A percentile compares a stretch with the other conserved stretches of the same genome.
These are phyloP conservation scores for Fusarium clavum DNA, from an alignment of 2,329 filamentous ascomycete genomes.

Conservation along the genomic window DNA sequence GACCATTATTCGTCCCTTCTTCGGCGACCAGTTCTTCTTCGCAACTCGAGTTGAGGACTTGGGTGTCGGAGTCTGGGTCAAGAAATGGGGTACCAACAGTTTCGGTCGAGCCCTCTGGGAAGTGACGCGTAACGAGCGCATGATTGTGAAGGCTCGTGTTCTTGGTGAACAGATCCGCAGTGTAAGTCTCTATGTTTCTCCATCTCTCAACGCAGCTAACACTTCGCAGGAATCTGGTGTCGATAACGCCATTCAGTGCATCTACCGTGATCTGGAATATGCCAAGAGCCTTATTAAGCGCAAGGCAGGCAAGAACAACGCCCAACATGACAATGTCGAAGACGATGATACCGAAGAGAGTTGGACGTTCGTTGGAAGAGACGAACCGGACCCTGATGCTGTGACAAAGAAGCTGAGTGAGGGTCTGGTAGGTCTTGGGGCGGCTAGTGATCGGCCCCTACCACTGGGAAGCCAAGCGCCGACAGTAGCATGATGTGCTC, in stretches of 20 bases:
- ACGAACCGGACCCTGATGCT: slow-evolving; percentile 60
- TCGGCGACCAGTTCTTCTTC: slow-evolving; percentile 98
- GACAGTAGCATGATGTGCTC: slow-evolving; percentile 19
- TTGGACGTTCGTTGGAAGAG: slow-evolving; percentile 87
- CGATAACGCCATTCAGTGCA: slow-evolving; percentile 87
- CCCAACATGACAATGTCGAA: slow-evolving; percentile 55
- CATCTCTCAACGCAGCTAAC: slow-evolving; percentile 41
- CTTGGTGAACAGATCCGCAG: slow-evolving; percentile 89
- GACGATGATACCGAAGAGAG: slow-evolving; percentile 77
- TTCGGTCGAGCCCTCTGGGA: slow-evolving; percentile 92
- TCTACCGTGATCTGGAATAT: slow-evolving; percentile 96
- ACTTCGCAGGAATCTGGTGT: slow-evolving; percentile 82
- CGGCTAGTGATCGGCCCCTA: slow-evolving; percentile 37
- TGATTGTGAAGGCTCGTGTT: slow-evolving; percentile 86
- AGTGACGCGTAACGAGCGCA: slow-evolving; percentile 87
- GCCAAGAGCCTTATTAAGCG: slow-evolving; percentile 84
- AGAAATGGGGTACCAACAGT: slow-evolving; percentile 86
- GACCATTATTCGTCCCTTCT: slow-evolving; percentile 96
- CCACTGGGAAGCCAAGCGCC: slow-evolving; percentile 43
- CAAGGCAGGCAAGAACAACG: slow-evolving; percentile 67
- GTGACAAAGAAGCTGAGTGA: slow-evolving; percentile 56
- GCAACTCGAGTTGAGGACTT: slow-evolving; percentile 90
- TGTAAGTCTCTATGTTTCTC: slow-evolving; percentile 62
- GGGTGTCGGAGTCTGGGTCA: slow-evolving; percentile 89
- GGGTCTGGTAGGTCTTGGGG: slow-evolving; percentile 44